These are phyloP conservation scores for Gossypium davidsonii DNA, from an alignment of 441 rosid species.

Conservation along the genomic window DNA sequence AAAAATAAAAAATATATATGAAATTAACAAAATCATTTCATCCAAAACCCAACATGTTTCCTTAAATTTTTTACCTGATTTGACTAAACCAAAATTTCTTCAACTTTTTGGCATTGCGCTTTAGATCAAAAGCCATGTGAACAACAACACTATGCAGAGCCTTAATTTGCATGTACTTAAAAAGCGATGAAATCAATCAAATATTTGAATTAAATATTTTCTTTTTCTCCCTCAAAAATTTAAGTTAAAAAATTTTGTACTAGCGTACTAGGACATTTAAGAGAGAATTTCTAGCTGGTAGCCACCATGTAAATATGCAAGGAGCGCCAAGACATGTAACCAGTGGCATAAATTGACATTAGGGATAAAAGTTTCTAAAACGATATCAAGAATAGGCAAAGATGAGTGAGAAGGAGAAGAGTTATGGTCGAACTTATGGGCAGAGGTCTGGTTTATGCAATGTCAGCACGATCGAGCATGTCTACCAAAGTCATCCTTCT, in stretches of 20 bases:
- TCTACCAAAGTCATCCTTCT: constrained; percentile 69
- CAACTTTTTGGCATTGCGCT: too few species aligned
- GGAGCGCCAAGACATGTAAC: neutral
- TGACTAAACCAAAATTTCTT: too few species aligned
- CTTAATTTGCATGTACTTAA: neutral
- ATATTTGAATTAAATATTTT: too few species aligned
- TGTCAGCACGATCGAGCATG: constrained; percentile 70
- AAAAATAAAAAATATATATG: too few species aligned
- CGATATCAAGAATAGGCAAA: neutral
- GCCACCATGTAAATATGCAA: neutral
- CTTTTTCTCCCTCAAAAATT: too few species aligned
- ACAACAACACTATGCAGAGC: too few species aligned
- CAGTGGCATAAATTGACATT: neutral
- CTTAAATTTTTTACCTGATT: too few species aligned
- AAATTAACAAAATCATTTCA: too few species aligned
- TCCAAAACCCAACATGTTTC: too few species aligned
- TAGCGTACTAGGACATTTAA: neutral
- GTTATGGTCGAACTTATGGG: neutral
- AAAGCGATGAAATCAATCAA: too few species aligned
- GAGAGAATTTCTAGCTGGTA: neutral
- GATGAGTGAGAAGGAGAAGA: neutral
- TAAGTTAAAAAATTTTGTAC: neutral
- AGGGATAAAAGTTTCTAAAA: neutral
- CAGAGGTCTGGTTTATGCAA: constrained; percentile 24
- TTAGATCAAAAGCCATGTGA: too few species aligned